A percentile compares a stretch with the other conserved stretches of the same genome.
Evolutionary conservation across 2,329 filamentous ascomycete species (phyloP).

Genomic region (Epichloe elymi): DNA sequence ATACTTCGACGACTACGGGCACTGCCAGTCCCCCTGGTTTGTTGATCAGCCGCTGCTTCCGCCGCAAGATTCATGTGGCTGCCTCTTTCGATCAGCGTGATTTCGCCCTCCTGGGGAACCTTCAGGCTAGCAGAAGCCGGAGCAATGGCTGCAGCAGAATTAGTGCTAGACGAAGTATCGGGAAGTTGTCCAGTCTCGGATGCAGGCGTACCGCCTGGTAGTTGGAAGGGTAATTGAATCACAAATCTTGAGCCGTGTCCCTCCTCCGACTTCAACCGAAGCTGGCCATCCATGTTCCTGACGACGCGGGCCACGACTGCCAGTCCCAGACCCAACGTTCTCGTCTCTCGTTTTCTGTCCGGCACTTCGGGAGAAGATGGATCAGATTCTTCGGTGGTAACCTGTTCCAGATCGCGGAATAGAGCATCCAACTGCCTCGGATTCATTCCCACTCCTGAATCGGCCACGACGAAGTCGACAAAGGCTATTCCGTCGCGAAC

Average conservation of each 20-base stretch:
- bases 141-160: constrained; percentile 6
- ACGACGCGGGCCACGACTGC: constrained; percentile 77
- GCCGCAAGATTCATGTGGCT: constrained; percentile 13
- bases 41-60: constrained; percentile 6
- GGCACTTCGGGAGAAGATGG: constrained; percentile 12
- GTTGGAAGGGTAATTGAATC: constrained; percentile 61
- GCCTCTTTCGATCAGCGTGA: constrained; percentile 45
- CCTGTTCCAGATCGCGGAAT: constrained; percentile 47
- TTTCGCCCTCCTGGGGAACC: constrained; percentile 33
- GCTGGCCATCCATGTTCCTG: constrained; percentile 80
- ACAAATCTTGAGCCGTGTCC: constrained; percentile 74
- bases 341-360: constrained; percentile 18
- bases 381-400: constrained; percentile 33
- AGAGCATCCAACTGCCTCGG: constrained; percentile 42
- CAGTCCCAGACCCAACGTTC: constrained; percentile 65
- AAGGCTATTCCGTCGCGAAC: constrained; percentile 40
- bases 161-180: constrained; percentile 3
- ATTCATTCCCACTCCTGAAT: constrained; percentile 64
- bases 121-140: constrained; percentile 14
- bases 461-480: constrained; percentile 62
- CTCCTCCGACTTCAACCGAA: constrained; percentile 72
- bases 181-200: constrained; percentile 7
- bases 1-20: constrained; percentile 20
- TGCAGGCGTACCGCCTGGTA: constrained; percentile 32
- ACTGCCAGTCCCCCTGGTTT: constrained; percentile 8